phyloP scores from a whole-genome alignment of 257 asterid species.

The Mentha longifolia region DNA sequence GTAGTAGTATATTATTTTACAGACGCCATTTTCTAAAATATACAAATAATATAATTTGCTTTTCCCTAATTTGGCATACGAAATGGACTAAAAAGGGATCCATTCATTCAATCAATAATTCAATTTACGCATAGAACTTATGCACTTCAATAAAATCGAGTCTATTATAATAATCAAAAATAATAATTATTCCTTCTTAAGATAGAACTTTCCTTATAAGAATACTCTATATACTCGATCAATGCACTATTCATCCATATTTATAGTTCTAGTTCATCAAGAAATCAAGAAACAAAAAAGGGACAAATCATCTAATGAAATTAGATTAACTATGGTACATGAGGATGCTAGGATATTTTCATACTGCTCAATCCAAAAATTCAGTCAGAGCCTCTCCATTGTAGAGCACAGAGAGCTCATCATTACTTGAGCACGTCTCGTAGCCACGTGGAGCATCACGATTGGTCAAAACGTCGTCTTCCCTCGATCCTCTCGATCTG shows the following conservation, averaged over 20 bases:
- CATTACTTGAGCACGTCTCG: not conserved
- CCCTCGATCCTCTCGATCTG: not conserved
- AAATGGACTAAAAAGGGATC: too few species aligned
- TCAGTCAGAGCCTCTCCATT: not conserved
- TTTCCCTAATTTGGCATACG: too few species aligned
- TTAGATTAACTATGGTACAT: not conserved
- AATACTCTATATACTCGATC: too few species aligned
- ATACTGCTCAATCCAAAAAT: not conserved
- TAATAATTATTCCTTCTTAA: too few species aligned
- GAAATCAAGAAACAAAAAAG: not conserved
- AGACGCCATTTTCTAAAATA: too few species aligned
- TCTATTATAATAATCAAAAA: too few species aligned
- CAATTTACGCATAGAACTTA: too few species aligned
- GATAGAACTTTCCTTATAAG: not conserved
- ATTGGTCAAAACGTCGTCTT: slow-evolving; percentile 4
- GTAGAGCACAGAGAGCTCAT: not conserved
- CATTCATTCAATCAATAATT: too few species aligned
- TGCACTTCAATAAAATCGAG: too few species aligned
- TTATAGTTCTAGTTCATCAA: not conserved
- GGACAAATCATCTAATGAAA: not conserved
- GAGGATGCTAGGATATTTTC: not conserved
- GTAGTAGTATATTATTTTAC: too few species aligned
- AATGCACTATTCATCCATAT: not conserved
- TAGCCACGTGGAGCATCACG: not conserved
- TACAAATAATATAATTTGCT: too few species aligned